Evolutionary conservation across 345 rosid species (phyloP).

Genomic region (Syzygium oleosum): DNA sequence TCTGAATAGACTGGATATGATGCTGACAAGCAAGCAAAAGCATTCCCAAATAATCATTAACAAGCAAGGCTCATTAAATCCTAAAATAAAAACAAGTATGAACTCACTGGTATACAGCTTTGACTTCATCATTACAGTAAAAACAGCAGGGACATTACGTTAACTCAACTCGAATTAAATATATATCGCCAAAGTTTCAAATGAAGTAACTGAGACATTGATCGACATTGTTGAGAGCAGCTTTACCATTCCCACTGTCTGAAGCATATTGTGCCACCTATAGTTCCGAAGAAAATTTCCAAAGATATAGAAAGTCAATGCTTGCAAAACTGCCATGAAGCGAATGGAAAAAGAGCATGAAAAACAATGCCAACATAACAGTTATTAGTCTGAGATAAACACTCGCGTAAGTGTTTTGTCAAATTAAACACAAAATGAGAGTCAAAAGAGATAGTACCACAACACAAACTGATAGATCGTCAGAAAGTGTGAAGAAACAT

Average conservation of each 20-base stretch:
- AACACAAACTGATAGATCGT: background rate
- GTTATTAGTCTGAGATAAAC: background rate
- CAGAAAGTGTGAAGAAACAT: background rate
- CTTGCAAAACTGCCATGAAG: slow-evolving; percentile 18
- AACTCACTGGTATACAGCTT: background rate
- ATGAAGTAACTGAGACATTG: slow-evolving; percentile 58
- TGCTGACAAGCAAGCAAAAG: background rate
- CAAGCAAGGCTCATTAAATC: background rate
- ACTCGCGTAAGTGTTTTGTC: background rate
- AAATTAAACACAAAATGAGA: background rate
- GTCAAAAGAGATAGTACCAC: no score
- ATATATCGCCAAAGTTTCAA: background rate
- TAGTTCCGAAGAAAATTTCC: slow-evolving; percentile 29
- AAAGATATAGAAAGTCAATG: slow-evolving; percentile 16
- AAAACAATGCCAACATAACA: background rate
- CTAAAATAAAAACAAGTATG: background rate
- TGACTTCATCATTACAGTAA: background rate
- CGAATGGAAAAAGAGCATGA: slow-evolving; percentile 1
- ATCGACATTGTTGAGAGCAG: slow-evolving; percentile 57
- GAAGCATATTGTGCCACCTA: slow-evolving; percentile 92
- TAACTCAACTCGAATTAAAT: background rate
- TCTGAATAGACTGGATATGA: background rate
- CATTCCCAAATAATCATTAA: background rate
- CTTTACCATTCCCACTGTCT: slow-evolving; percentile 58
- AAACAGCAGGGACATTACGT: background rate